These are phyloP conservation scores for Cephaloascus albidus DNA, from an alignment of 805 yeast genomes.

Conservation along the genomic window DNA sequence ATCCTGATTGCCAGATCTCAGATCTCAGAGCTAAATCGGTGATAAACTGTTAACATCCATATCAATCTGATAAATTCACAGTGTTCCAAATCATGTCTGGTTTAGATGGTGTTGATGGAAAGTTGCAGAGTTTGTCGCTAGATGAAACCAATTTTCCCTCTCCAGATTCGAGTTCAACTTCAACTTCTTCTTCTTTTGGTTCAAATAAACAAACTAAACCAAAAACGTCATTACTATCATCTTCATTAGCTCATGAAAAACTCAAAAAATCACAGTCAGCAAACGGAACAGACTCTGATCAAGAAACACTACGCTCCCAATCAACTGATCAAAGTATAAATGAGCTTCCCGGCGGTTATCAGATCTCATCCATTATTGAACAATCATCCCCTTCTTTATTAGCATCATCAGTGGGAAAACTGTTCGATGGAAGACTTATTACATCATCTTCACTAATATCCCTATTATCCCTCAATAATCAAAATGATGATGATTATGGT, in stretches of 20 bases:
- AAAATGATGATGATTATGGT: conserved; percentile 1
- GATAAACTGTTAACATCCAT: no score
- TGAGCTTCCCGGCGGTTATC: neutral
- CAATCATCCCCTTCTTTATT: neutral
- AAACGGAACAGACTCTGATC: neutral
- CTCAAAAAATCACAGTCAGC: no score
- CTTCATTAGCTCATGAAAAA: neutral
- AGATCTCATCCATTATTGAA: neutral
- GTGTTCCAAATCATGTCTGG: no score
- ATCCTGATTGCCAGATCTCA: no score
- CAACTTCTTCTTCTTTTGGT: neutral
- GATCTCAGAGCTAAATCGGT: no score
- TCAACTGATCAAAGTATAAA: neutral
- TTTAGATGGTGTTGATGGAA: no score
- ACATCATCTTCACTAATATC: conserved; percentile 26
- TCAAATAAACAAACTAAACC: neutral
- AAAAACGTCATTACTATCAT: conserved; percentile 1
- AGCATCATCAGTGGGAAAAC: neutral
- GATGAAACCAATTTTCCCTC: neutral
- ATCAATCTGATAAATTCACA: no score
- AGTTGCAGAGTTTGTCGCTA: neutral
- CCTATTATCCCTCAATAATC: conserved; percentile 18
- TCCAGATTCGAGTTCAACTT: neutral
- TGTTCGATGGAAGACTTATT: conserved; percentile 11
- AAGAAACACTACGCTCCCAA: neutral